Evolutionary conservation across 345 rosid species (phyloP), one percentile per base, ranked within the genome.

Genomic region (Pelargonium nanum): DNA sequence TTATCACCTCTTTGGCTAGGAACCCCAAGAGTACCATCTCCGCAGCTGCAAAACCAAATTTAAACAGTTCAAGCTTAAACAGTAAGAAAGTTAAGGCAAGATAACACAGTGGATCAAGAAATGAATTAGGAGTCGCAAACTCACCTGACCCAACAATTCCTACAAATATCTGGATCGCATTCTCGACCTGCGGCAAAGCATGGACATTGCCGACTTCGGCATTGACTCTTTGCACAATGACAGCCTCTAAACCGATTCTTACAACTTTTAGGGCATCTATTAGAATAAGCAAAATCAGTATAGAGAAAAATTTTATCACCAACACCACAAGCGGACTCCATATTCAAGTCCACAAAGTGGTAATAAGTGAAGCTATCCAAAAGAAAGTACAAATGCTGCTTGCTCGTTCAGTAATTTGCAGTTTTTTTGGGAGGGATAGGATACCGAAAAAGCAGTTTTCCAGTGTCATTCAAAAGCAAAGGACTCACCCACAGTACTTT

Each of bases 101-200:
- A 19, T 16, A 15, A 50, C 19, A 4, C 16, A 15, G 16, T 15
- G 16, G 19, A 5, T 50, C 19, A 50, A 15, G 22, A 64, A 65
- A 64, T 70, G 24, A 59, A 51, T 63, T 26, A 40, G 55, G 44
- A 53, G 57, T 40, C 51, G 30, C 34, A 56, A 75, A 67, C 80
- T 75, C 70, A 94, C 99, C 95, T 81, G 83, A 94, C 92, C 99
- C 99, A 94, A 80, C 99, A 94, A 70, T 90, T 94, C 76, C 99
- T 79, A 75, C 99, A 94, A 74, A 94, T 95, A 80, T 94, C 99
- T 22, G 99, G 99, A 68, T 94, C 99, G 51, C 99, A 94, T 86
- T 94, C 99, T 63, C 99, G 79, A 74, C 88, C 99, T 52, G 99
- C 99, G 62, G 99, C 99, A 80, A 90, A 94, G 75, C 99, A 94